phyloP scores from a whole-genome alignment of 2,329 filamentous ascomycete species.

The Colletotrichum higginsianum region DNA sequence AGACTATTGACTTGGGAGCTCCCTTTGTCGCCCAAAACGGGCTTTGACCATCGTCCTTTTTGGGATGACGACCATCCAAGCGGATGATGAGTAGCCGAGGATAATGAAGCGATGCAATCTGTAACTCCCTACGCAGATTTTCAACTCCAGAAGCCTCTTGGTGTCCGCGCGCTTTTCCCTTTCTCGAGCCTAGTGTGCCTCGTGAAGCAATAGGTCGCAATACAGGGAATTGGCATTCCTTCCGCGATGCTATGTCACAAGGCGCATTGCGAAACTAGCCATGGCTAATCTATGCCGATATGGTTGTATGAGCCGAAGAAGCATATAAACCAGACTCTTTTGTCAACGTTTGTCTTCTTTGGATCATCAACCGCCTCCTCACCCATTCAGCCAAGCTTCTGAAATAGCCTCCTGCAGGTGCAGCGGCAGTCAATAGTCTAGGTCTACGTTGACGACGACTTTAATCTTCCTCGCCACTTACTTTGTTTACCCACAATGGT shows the following conservation, averaged over 20 bases:
- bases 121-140: constrained; percentile 6
- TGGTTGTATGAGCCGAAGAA: too few relatives aligned
- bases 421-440: not conserved
- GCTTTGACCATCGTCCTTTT: too few relatives aligned
- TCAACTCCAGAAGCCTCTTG: not conserved
- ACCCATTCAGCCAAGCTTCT: not conserved
- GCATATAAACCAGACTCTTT: constrained; percentile 22
- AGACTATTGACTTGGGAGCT: constrained; percentile 33
- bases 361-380: not conserved
- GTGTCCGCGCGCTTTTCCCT: constrained; percentile 1
- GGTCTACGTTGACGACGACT: not conserved
- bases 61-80: not conserved
- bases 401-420: not conserved
- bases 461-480: not conserved
- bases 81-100: not conserved
- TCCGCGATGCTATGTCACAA: not conserved
- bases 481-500: constrained; percentile 37
- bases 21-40: constrained; percentile 10
- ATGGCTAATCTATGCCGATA: not conserved
- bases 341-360: not conserved
- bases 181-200: constrained; percentile 5
- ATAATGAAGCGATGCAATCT: constrained; percentile 16
- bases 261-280: not conserved
- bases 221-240: constrained; percentile 39
- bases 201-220: constrained; percentile 31